phyloP scores from a whole-genome alignment of 2,329 filamentous ascomycete genomes.

The Scolecobasidium constrictum region DNA sequence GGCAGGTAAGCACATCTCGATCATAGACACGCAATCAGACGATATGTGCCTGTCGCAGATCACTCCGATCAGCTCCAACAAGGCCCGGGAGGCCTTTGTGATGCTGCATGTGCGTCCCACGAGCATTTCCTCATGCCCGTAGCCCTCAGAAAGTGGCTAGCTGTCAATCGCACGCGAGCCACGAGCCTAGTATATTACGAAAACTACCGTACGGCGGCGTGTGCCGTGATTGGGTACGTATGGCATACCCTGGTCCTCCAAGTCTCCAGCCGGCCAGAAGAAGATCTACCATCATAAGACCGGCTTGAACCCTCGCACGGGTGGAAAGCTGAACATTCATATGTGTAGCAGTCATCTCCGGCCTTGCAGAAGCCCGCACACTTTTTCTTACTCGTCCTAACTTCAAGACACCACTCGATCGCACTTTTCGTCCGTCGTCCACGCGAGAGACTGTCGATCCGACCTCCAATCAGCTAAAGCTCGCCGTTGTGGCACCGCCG shows the following conservation, averaged over 20 bases:
- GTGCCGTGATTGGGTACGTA: background rate
- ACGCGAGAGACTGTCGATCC: background rate
- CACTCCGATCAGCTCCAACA: background rate
- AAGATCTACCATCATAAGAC: background rate
- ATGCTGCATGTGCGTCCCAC: background rate
- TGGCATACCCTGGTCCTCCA: background rate
- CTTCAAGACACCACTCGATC: background rate
- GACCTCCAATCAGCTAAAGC: background rate
- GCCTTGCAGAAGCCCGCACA: background rate
- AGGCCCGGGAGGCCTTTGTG: background rate
- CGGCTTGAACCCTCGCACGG: background rate
- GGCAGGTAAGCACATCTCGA: background rate
- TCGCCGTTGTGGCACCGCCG: background rate
- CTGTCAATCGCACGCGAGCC: background rate
- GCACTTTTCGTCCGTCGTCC: no score
- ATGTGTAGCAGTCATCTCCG: background rate
- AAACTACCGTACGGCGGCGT: background rate
- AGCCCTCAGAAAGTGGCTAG: background rate
- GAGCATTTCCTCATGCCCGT: background rate
- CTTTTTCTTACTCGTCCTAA: background rate
- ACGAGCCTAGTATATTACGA: background rate
- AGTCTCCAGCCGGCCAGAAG: background rate
- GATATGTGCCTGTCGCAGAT: background rate
- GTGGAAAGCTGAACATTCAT: background rate
- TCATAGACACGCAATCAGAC: background rate